phyloP scores from a whole-genome alignment of 169 alveolate species.

The Cryptosporidium ryanae region DNA sequence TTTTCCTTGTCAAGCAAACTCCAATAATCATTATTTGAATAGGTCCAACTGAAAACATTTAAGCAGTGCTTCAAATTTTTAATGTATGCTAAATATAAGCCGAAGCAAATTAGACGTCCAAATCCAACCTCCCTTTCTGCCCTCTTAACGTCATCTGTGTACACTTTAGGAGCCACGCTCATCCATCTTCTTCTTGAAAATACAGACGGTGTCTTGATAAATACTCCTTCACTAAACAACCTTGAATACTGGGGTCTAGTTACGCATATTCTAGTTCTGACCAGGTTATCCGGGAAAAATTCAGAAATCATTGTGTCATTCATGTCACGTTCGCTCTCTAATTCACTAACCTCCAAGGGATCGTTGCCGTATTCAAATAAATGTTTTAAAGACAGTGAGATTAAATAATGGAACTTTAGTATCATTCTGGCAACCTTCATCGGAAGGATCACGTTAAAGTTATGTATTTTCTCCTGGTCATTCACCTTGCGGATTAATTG shows the following conservation, averaged over 20 bases:
- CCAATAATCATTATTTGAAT: not conserved
- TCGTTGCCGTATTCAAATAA: not conserved
- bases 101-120: constrained; percentile 29
- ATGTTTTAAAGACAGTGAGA: constrained; percentile 11
- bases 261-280: constrained; percentile 31
- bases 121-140: constrained; percentile 7
- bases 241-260: constrained; percentile 70
- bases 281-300: constrained; percentile 19
- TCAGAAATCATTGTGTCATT: not conserved
- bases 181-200: constrained; percentile 32
- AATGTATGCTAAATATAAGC: constrained; percentile 26
- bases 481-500: constrained; percentile 31
- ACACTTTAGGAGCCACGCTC: not conserved
- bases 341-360: not conserved
- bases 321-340: not conserved
- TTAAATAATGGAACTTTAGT: constrained; percentile 29
- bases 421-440: constrained; percentile 21
- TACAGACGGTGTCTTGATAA: constrained; percentile 2
- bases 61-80: constrained; percentile 11
- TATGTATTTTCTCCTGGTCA: constrained; percentile 31
- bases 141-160: not conserved
- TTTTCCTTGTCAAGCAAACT: not conserved
- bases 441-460: constrained; percentile 36
- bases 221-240: constrained; percentile 29
- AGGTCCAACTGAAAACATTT: constrained; percentile 29